Evolutionary conservation across 768 basidiomycete genomes (phyloP), one percentile per base, ranked within the genome.

Genomic region (Suillus lakei): DNA sequence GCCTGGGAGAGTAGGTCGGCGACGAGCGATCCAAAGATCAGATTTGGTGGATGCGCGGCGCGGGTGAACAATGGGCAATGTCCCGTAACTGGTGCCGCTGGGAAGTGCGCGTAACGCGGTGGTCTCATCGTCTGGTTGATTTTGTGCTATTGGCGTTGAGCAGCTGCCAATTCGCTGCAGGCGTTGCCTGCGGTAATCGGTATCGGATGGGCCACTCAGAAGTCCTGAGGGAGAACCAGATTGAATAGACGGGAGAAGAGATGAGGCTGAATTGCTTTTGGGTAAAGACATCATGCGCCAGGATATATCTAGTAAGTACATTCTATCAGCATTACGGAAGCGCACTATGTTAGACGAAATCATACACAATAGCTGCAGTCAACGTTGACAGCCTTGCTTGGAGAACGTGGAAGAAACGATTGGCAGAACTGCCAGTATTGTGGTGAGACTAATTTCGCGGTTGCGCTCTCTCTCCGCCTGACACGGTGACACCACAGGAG

Each of bases 131-230:
- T 64, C 58, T 12, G 41, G 55, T 39, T 65, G 44, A 61, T 64
- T 60, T 28, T 41, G 39, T n/a, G 53, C 8, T 18, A 5, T 6
- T 6, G 53, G 53, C 12, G 18, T 4, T n/a, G 30, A 38, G 21
- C 21, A 54, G 28, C 38, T 72, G 16, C 88, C 87, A 39, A 91
- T 86, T 41, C 80, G 81, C 6, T 89, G 80, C 16, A 91, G 78
- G 44, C 90, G 83, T 66, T 87, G 79, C 30, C 90, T 82, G 61
- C 89, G 83, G 86, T 85, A 88, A 30, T 83, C 80, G 3, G 86
- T 88, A 21, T 84, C 78, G 4, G 88, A 85, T 0, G 90, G 88
- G 0, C 82, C 82, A 63, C 78, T 76, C 46, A 84, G 72, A 7
- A 82, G 81, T 30, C 78, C 81, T 4, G 74, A 68, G 1, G 77